phyloP scores from a whole-genome alignment of 169 alveolate genomes.

The Eimeria necatrix region DNA sequence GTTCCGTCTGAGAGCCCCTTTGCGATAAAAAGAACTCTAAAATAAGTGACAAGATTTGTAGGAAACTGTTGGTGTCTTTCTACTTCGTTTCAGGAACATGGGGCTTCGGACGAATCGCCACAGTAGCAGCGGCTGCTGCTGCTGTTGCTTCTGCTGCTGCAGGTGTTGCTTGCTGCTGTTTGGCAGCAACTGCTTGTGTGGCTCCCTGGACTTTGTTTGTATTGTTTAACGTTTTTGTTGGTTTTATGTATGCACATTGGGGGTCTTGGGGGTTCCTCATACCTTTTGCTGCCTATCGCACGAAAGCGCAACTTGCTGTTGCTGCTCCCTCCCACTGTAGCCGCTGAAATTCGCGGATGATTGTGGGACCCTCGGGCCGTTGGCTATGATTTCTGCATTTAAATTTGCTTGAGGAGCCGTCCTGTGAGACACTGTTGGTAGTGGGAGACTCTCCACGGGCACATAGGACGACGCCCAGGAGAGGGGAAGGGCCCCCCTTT shows the following conservation, averaged over 20 bases:
- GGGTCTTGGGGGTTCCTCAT: background rate
- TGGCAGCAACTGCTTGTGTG: background rate
- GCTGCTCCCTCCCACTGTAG: background rate
- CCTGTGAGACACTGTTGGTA: background rate
- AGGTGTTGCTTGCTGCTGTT: background rate
- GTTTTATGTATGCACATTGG: background rate
- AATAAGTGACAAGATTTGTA: background rate
- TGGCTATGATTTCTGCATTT: background rate
- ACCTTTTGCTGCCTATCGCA: background rate
- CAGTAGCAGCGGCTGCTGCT: constrained; percentile 46
- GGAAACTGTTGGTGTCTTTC: background rate
- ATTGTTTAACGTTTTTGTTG: background rate
- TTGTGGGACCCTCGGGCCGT: constrained; percentile 14
- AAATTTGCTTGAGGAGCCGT: background rate
- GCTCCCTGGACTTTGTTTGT: background rate
- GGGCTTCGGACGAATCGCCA: constrained; percentile 10
- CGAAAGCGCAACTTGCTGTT: background rate
- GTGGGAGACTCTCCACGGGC: background rate
- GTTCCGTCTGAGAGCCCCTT: background rate
- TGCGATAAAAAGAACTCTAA: background rate
- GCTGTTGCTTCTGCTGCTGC: constrained; percentile 9
- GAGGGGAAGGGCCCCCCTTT: constrained; percentile 59
- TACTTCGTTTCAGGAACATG: background rate
- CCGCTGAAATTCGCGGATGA: background rate
- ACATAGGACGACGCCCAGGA: background rate